These are phyloP conservation scores for Picea abies DNA, from an alignment of 83 land plant species.

Conservation along the genomic window DNA sequence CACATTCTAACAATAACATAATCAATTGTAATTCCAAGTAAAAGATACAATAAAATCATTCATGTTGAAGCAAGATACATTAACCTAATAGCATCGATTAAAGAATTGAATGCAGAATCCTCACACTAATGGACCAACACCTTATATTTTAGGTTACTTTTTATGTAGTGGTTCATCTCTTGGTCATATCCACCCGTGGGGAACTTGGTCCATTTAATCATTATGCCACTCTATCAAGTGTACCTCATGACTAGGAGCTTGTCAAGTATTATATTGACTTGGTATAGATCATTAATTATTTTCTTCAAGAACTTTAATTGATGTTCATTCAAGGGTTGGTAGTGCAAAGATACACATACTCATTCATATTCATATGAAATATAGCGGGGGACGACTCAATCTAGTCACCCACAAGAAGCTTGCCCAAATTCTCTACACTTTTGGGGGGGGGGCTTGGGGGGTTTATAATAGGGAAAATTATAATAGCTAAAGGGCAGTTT, in stretches of 20 bases:
- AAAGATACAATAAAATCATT: conserved; percentile 38
- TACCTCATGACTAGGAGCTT: conserved; percentile 72
- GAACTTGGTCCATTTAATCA: conserved; percentile 73
- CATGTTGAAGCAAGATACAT: conserved; percentile 42
- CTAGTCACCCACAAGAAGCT: conserved; percentile 76
- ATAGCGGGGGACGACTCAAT: conserved; percentile 79
- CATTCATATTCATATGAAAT: conserved; percentile 60
- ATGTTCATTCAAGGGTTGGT: conserved; percentile 43
- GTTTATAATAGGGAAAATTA: conserved; percentile 50
- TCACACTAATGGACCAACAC: conserved; percentile 81
- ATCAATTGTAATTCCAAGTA: conserved; percentile 35
- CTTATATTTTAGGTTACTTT: conserved; percentile 76
- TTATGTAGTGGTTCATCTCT: conserved; percentile 57
- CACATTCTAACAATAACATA: conserved; percentile 49
- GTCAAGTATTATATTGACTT: conserved; percentile 84
- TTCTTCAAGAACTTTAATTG: conserved; percentile 78
- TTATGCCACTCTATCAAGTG: conserved; percentile 40
- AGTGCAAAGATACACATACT: conserved; percentile 62
- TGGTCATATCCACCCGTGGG: conserved; percentile 55
- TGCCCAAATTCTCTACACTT: conserved; percentile 19
- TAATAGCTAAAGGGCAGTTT: conserved; percentile 55
- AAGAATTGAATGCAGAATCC: conserved; percentile 51
- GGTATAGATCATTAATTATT: conserved; percentile 79
- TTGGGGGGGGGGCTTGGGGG: conserved; percentile 37
- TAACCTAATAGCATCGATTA: conserved; percentile 38